These are phyloP conservation scores for Nannochloris sp. DNA, from an alignment of 139 green algal genomes.

Conservation along the genomic window DNA sequence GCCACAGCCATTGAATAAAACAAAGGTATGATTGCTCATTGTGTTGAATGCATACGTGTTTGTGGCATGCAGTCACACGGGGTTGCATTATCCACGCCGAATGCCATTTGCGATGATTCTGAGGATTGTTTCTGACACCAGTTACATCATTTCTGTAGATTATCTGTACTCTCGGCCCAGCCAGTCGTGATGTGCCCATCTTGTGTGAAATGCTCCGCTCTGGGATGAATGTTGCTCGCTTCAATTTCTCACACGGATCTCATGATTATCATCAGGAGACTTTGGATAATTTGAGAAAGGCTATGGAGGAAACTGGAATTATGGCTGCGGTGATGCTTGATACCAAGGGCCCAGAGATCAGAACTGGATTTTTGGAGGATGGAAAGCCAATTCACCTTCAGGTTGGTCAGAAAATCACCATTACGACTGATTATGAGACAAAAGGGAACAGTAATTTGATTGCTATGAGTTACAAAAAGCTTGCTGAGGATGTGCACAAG, in stretches of 20 bases:
- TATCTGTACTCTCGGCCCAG: constrained; percentile 90
- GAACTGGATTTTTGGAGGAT: constrained; percentile 87
- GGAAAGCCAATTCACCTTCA: constrained; percentile 73
- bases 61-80: too few relatives aligned
- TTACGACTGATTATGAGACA: constrained; percentile 88
- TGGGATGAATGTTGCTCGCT: constrained; percentile 91
- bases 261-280: constrained; percentile 96
- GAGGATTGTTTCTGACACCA: neutral
- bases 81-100: too few relatives aligned
- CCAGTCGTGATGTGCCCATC: constrained; percentile 48
- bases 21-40: constrained; percentile 6
- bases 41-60: too few relatives aligned
- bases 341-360: constrained; percentile 97
- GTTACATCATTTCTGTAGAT: constrained; percentile 40
- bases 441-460: constrained; percentile 75
- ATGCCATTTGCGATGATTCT: too few relatives aligned
- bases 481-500: constrained; percentile 74
- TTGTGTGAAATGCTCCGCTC: constrained; percentile 79
- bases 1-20: constrained; percentile 8
- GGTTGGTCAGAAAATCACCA: constrained; percentile 67
- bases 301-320: constrained; percentile 80
- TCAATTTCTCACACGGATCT: constrained; percentile 94
- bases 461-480: constrained; percentile 84
- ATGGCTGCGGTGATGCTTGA: constrained; percentile 98
- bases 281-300: constrained; percentile 78